Evolutionary conservation across 441 rosid genomes (phyloP), one percentile per base, ranked within the genome.

Genomic region (Populus trichocarpa): DNA sequence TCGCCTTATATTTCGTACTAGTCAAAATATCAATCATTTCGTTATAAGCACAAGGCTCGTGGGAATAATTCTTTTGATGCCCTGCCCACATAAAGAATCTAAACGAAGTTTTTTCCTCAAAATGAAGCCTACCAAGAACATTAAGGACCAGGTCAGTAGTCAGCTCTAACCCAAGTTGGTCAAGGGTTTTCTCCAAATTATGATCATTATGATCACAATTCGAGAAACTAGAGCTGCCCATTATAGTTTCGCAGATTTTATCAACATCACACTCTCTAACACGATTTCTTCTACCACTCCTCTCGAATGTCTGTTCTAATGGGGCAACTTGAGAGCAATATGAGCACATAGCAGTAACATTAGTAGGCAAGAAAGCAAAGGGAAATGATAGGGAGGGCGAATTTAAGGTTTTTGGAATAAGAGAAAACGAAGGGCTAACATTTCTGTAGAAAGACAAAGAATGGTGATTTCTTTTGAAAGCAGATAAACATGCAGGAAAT

Each of bases 71-170:
- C 3, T 87, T 85, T 69, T 83, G 88, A 65, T 69, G 88, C 32
- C 91, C 93, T 12, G 92, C 96, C 98, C 97, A 90, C 71, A 88
- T 89, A 77, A 92, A 92, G 84, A 93, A 96, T 66, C 98, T 81
- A 74, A 91, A 88, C 7, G 97, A 97, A 53, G 84, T 71, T 53
- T 91, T 96, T 81, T 96, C 97, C 82, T 96, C 96, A 18, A 83
- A 87, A 9, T 82, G 93, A 84, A 96, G 88, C 84, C 92, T 88
- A 16, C 79, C 89, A 2, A 93, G 88, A 79, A 91, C 83, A 76
- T 88, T 86, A 53, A 86, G 79, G 13, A 96, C 96, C 67, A 90
- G 76, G 40, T 86, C 88, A 18, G 92, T 86, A 8, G 87, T 91
- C 83, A 92, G 83, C 32, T 77, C 78, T 30, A 89, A 81, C 72